Percentiles rank a stretch among this genome's conserved stretches.
phyloP scores from a whole-genome alignment of 805 yeast genomes.

The Zygosaccharomyces siamensis region DNA sequence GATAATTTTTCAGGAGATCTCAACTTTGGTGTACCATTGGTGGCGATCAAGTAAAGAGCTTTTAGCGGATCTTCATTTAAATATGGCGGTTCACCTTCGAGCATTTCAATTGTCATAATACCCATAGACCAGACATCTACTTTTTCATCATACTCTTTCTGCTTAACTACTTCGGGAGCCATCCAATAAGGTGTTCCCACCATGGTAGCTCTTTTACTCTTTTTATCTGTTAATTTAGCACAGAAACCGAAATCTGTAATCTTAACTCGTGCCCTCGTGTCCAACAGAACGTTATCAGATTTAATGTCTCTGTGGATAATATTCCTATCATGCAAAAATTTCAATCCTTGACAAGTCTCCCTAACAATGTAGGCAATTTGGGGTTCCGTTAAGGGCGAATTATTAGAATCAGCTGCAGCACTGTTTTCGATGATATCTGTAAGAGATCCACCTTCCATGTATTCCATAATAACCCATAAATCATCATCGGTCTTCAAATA shows the following conservation, averaged over 20 bases:
- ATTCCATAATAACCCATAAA: slow-evolving; percentile 99
- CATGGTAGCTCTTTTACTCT: slow-evolving; percentile 92
- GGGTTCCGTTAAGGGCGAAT: slow-evolving; percentile 57
- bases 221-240: slow-evolving; percentile 81
- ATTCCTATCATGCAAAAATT: slow-evolving; percentile 85
- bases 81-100: slow-evolving; percentile 98
- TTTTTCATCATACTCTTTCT: slow-evolving; percentile 93
- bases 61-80: slow-evolving; percentile 92
- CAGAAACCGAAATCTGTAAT: slow-evolving; percentile 97
- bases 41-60: slow-evolving; percentile 89
- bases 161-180: slow-evolving; percentile 98
- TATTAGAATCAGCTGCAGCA: slow-evolving; percentile 40
- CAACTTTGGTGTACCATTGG: slow-evolving; percentile 94
- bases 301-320: slow-evolving; percentile 96
- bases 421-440: slow-evolving; percentile 94
- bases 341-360: slow-evolving; percentile 87
- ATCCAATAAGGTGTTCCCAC: slow-evolving; percentile 99
- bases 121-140: slow-evolving; percentile 99
- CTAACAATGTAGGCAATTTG: slow-evolving; percentile 90
- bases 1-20: slow-evolving; percentile 84
- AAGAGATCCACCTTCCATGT: slow-evolving; percentile 97
- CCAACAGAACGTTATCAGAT: slow-evolving; percentile 87
- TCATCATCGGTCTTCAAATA: slow-evolving; percentile 75
- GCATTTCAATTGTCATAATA: slow-evolving; percentile 97
- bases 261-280: slow-evolving; percentile 78